A percentile compares a stretch with the other conserved stretches of the same genome.
Conservation (phyloP, 257 asterid genomes). For the Solanum chiquidenum region DNA sequence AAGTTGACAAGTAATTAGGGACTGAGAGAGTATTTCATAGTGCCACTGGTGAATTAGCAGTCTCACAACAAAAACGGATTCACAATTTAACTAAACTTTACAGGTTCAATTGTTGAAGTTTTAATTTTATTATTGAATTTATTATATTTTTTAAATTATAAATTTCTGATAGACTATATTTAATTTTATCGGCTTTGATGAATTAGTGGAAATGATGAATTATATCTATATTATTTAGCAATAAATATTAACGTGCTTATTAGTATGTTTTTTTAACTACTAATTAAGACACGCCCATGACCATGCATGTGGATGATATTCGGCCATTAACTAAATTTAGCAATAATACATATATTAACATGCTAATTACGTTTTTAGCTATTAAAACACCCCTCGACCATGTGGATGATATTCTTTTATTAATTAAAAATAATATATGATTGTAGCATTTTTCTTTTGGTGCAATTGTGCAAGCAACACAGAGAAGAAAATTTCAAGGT, state of each 20-base stretch:
- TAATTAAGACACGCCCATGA: background rate
- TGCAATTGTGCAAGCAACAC: background rate
- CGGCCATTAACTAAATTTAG: background rate
- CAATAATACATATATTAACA: background rate
- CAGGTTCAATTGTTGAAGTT: background rate
- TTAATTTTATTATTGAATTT: background rate
- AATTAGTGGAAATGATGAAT: background rate
- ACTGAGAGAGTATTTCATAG: background rate
- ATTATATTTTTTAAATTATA: background rate
- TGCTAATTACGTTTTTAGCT: background rate
- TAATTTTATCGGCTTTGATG: background rate
- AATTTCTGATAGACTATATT: background rate
- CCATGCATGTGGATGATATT: background rate
- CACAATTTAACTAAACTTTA: background rate
- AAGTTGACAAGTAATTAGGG: no score
- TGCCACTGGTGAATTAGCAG: background rate
- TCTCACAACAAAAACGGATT: background rate
- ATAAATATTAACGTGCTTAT: background rate
- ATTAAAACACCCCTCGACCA: background rate
- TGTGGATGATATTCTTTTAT: background rate
- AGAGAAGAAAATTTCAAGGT: background rate
- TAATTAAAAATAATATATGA: background rate
- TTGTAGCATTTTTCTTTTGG: background rate
- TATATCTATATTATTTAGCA: background rate
- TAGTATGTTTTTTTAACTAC: background rate